Percentiles rank a stretch among this genome's conserved stretches.
Evolutionary conservation across 345 rosid genomes (phyloP).

Genomic region (Cochlearia excelsa): DNA sequence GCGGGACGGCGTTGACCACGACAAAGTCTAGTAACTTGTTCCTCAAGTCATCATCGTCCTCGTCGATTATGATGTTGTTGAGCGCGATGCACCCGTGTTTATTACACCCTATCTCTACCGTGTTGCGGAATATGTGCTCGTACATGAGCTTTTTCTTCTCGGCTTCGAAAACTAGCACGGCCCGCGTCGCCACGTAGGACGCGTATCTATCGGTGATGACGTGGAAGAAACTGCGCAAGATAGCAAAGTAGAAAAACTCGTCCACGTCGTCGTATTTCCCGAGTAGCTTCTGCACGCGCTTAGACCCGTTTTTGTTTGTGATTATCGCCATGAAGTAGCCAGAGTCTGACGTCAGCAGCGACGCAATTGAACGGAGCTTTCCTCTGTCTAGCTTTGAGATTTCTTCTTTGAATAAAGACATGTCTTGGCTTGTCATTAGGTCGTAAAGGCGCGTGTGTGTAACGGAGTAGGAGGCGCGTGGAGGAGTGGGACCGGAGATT

Average conservation of each 20-base stretch:
- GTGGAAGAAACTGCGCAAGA: not conserved
- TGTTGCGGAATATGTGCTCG: not conserved
- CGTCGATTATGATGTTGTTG: slow-evolving; percentile 2
- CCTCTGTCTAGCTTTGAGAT: not conserved
- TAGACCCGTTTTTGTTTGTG: slow-evolving; percentile 9
- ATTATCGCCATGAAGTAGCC: slow-evolving; percentile 9
- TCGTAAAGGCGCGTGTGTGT: no score
- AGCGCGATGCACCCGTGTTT: slow-evolving; percentile 18
- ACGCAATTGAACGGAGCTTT: not conserved
- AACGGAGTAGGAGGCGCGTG: no score
- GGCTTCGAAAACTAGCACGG: not conserved
- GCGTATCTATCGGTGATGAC: slow-evolving; percentile 17
- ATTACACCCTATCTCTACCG: not conserved
- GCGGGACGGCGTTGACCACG: not conserved
- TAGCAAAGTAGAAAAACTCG: not conserved
- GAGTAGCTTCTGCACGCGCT: slow-evolving; percentile 1
- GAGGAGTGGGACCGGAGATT: no score
- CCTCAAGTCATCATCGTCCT: slow-evolving; percentile 3
- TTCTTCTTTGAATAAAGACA: no score
- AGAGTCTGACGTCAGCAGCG: slow-evolving; percentile 6
- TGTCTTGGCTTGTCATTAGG: no score
- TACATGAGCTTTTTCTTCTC: not conserved
- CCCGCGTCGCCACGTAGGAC: slow-evolving; percentile 1
- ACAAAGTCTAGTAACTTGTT: not conserved
- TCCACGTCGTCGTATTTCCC: slow-evolving; percentile 17